phyloP scores from a whole-genome alignment of 441 rosid genomes.

The Viola pubescens region DNA sequence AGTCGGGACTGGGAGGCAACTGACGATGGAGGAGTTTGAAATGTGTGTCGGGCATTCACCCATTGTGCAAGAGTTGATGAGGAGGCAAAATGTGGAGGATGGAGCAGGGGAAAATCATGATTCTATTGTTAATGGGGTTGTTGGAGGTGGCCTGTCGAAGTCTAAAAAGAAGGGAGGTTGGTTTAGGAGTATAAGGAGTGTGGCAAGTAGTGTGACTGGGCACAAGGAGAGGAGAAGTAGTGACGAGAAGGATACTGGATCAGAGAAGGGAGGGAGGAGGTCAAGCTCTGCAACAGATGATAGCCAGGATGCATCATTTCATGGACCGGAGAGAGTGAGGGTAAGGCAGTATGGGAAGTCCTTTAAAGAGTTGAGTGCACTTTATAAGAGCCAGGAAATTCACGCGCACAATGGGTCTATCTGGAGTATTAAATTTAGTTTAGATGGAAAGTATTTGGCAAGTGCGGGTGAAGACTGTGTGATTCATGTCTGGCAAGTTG shows the following conservation, averaged over 20 bases:
- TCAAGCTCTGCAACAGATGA: constrained; percentile 98
- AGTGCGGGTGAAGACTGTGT: constrained; percentile 85
- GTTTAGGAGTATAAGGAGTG: constrained; percentile 70
- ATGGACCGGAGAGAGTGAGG: constrained; percentile 54
- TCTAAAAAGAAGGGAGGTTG: constrained; percentile 72
- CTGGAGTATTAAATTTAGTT: constrained; percentile 78
- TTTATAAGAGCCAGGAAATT: constrained; percentile 64
- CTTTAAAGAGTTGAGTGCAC: constrained; percentile 65
- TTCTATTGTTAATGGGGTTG: constrained; percentile 29
- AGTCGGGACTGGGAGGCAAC: constrained; percentile 81
- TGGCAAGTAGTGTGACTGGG: constrained; percentile 58
- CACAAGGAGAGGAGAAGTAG: constrained; percentile 79
- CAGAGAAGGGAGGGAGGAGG: constrained; percentile 90
- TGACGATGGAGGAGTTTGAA: constrained; percentile 93
- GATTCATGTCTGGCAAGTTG: constrained; percentile 72
- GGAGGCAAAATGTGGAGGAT: constrained; percentile 89
- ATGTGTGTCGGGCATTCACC: constrained; percentile 90
- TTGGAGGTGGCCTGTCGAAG: constrained; percentile 30
- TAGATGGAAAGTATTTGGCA: constrained; percentile 72
- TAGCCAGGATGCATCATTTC: constrained; percentile 82
- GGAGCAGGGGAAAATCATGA: constrained; percentile 44
- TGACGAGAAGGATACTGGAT: constrained; percentile 84
- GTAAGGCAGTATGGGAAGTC: constrained; percentile 54
- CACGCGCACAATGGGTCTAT: constrained; percentile 73
- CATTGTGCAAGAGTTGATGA: constrained; percentile 91